Base-by-base conservation (phyloP, 371 early-diverging fungal genomes). In the Parasitella parasitica region DNA sequence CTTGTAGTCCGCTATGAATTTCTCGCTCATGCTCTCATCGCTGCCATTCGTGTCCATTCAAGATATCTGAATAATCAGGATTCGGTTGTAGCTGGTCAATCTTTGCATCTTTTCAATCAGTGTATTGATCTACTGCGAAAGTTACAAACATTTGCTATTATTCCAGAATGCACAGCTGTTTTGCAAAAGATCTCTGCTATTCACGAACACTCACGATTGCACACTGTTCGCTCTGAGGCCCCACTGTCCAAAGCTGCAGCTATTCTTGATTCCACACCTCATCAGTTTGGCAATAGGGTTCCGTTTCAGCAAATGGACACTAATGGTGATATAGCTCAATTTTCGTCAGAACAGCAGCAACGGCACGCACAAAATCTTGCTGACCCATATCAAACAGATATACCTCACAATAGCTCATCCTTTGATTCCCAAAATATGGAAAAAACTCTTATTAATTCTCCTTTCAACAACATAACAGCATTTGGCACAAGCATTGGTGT, bases 91-190 rank as follows among this genome's bases (percentile, higher is more conserved):
- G 39, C 51, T 30, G 52, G 39, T 6, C 61, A 66, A 50, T 66
- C 66, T 11, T 16, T 20, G n/a, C 12, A 56, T 6, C 48, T 60
- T 13, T 56, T 55, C 27, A 39, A 60, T 20, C 35, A 27, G 8
- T 51, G 60, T n/a, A 12, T 55, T 6, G 15, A 32, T 3, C 6
- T 66, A 2, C 30, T 66, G 4, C 41, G 55, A 3, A 60, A 41
- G 12, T 18, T 66, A 9, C 49, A 56, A 41, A 55, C 32, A 18
- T 35, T 48, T 24, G 51, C 61, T 1, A 20, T 51, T 15, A 51
- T 66, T 34, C 66, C 66, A 30, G 61, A 66, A 41, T 41, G 51
- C 12, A 28, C 66, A 6, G 39, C 66, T 20, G 30, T 66, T n/a
- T 50, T 66, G 35, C 30, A 50, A 20, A 37, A 60, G 20, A 55